phyloP scores from a whole-genome alignment of 2,329 filamentous ascomycete species.

The Ambrosiella cleistominuta region DNA sequence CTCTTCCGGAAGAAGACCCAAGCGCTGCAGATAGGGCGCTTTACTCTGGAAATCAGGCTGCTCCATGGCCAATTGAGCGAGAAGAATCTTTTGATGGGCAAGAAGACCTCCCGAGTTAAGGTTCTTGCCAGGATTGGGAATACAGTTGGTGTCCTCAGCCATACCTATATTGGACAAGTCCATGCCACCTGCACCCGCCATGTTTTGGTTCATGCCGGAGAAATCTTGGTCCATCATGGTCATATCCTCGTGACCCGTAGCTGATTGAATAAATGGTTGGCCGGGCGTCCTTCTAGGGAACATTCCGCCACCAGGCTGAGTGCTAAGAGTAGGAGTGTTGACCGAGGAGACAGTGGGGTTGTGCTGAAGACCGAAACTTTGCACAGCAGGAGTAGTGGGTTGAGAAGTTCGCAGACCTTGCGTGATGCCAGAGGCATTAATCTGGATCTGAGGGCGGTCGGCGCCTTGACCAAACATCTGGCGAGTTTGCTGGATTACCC shows the following conservation, averaged over 20 bases:
- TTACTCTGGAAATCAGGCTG: constrained; percentile 56
- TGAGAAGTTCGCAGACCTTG: constrained; percentile 73
- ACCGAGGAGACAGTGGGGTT: constrained; percentile 95
- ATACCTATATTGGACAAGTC: constrained; percentile 8
- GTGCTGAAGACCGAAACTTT: constrained; percentile 65
- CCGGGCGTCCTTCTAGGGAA: constrained; percentile 31
- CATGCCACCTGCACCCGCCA: constrained; percentile 28
- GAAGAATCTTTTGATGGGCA: constrained; percentile 48
- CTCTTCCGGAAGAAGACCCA: constrained; percentile 60
- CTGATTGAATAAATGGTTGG: constrained; percentile 8
- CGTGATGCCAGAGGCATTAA: constrained; percentile 57
- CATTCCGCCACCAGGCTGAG: constrained; percentile 52
- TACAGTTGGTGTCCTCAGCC: constrained; percentile 37
- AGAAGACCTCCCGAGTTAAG: constrained; percentile 24
- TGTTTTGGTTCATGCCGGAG: constrained; percentile 34
- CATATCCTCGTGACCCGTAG: constrained; percentile 28
- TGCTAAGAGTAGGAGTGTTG: constrained; percentile 80
- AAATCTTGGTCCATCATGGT: constrained; percentile 50
- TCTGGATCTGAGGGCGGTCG: constrained; percentile 53
- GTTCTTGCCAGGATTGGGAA: constrained; percentile 88
- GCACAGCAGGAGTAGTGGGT: constrained; percentile 65
- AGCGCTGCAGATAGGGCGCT: constrained; percentile 34
- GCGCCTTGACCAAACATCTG: constrained; percentile 50
- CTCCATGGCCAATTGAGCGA: constrained; percentile 57
- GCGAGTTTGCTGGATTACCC: constrained; percentile 47